phyloP scores from a whole-genome alignment of 2,329 filamentous ascomycete species.

The Monosporascus sp. region DNA sequence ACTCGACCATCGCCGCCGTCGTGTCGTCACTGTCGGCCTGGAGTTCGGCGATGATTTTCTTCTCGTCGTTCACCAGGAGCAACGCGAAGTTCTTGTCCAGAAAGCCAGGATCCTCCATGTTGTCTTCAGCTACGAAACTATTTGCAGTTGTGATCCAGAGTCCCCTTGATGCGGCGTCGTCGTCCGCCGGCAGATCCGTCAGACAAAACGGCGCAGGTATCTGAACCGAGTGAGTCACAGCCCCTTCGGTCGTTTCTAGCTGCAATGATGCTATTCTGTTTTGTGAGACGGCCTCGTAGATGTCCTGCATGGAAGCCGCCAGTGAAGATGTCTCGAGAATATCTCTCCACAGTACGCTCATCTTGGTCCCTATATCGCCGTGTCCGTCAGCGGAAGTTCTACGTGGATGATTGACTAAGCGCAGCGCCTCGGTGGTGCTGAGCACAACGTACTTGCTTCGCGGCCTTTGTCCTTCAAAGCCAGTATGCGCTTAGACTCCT shows the following conservation, averaged over 20 bases:
- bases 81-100: constrained; percentile 84
- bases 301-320: constrained; percentile 74
- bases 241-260: constrained; percentile 58
- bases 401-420: too few species aligned
- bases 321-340: constrained; percentile 70
- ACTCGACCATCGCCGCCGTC: constrained; percentile 73
- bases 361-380: constrained; percentile 42
- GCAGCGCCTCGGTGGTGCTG: neutral
- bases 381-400: constrained; percentile 9
- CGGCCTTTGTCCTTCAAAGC: constrained; percentile 75
- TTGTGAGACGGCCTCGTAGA: constrained; percentile 75
- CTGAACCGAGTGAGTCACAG: constrained; percentile 58
- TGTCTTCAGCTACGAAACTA: constrained; percentile 64
- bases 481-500: constrained; percentile 79
- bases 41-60: constrained; percentile 66
- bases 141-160: constrained; percentile 87
- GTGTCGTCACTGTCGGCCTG: constrained; percentile 72
- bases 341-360: constrained; percentile 64
- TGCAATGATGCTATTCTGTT: constrained; percentile 83
- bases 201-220: constrained; percentile 65
- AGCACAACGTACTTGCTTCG: constrained; percentile 42
- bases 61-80: constrained; percentile 77
- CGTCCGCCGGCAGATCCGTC: constrained; percentile 64
- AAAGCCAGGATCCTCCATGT: constrained; percentile 58
- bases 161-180: constrained; percentile 65